Evolutionary conservation across 805 yeast species (phyloP).

Genomic region (Wickerhamiella lipophila): DNA sequence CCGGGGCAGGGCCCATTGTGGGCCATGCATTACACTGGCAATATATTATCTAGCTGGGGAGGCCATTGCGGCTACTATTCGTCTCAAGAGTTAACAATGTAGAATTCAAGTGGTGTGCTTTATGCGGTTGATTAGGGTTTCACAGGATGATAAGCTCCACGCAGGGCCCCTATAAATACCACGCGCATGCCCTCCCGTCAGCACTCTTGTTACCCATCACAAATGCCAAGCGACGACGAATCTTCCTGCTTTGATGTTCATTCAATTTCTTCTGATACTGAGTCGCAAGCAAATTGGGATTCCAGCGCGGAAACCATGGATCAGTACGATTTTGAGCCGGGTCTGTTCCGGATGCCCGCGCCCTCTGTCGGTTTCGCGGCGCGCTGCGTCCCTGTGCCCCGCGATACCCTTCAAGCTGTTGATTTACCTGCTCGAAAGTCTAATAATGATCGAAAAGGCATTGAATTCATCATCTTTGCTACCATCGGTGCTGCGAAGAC

Average conservation of each 20-base stretch:
- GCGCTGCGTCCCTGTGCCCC: neutral
- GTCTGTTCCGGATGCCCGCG: conserved; percentile 8
- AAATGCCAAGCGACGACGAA: conserved; percentile 9
- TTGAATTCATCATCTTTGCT: conserved; percentile 4
- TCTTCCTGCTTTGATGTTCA: neutral
- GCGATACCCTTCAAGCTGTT: neutral
- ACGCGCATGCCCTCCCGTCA: neutral
- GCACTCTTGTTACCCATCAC: neutral
- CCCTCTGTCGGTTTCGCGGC: neutral
- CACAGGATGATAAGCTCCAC: neutral
- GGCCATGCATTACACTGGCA: neutral
- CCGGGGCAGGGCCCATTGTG: neutral
- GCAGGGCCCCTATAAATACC: neutral
- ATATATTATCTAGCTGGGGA: neutral
- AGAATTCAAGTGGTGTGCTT: neutral
- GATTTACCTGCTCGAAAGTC: neutral
- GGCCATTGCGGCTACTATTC: neutral
- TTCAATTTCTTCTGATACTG: conserved; percentile 3
- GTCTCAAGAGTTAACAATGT: too few relatives aligned
- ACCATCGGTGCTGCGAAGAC: neutral
- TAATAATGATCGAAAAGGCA: neutral
- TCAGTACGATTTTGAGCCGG: neutral
- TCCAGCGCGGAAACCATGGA: neutral
- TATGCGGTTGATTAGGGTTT: neutral
- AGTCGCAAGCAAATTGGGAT: conserved; percentile 3